Evolutionary conservation across 768 basidiomycete species (phyloP), one percentile per base, ranked within the genome.

Genomic region (Mycena metata): DNA sequence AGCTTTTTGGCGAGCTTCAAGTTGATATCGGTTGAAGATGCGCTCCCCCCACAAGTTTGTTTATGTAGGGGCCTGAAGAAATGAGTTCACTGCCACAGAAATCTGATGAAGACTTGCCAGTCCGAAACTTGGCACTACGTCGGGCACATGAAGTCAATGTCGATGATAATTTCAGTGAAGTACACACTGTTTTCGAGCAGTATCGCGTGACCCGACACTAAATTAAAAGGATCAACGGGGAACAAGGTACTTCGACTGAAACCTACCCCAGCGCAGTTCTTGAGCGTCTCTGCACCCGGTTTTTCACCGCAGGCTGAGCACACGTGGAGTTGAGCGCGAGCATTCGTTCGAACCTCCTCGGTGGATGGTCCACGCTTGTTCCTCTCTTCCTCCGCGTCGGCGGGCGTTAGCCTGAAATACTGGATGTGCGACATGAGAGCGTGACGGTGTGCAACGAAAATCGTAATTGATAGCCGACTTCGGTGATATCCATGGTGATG

Each of bases 1-100:
- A 67, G 66, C 36, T 67, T 67, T 41, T 60, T 67, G 30, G 58
- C 51, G 51, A 66, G 65, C 52, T 66, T 66, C 51, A 66, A 23
- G 33, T 26, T 45, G 19, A 60, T 60, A 21, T 66, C 58, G 35
- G 42, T 60, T 21, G 65, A 46, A n/a, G 65, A 54, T 21, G 30
- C 45, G 19, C 51, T 24, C 5, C 52, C 54, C 13, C 26, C 65
- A 39, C 65, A 66, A 9, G 36, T 47, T 12, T 35, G 19, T 21
- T 66, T 66, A 24, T 66, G 65, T 11, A 19, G 8, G 3, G 58
- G 65, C 65, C 65, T 66, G 11, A 17, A 10, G 26, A 16, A 63
- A 39, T 7, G 8, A n/a, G 5, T 52, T 33, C 3, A 23, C 23
- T 12, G 19, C 5, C 49, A 5, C 1, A 13, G 13, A 9, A 35